Base-by-base conservation (phyloP, 331 rosid species). In the Rosa hybrid region DNA sequence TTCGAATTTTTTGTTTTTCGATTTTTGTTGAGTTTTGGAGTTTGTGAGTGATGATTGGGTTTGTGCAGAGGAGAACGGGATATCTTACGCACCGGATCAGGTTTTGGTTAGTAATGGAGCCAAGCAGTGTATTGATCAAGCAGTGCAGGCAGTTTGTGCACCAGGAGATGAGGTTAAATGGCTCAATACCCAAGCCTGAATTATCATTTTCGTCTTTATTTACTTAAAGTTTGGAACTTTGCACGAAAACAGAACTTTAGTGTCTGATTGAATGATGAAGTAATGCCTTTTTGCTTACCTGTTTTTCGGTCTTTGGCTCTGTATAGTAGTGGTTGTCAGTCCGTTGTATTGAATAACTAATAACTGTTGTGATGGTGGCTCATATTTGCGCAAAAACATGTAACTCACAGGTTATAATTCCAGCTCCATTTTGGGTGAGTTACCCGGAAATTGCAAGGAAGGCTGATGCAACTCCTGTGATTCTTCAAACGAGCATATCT, bases 351-450 rank as follows among this genome's bases (percentile, higher is more conserved):
- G 1, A 12, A 45, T 75, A 30, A 49, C 57, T 20, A 12, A 45
- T 75, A 30, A 49, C 57, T 20, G 6, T 5, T 45, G 48, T 44
- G 11, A 25, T 41, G 44, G 48, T 68, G 76, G 67, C 25, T 27
- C 62, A 63, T 63, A 72, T 63, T 79, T 78, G 41, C 72, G 25
- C 5, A 74, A 53, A 30, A 60, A 12, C n/a, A 27, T 53, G 57
- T 45, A 34, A 81, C 77, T 62, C 81, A 46, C 90, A 94, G 98
- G 98, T 94, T 78, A 78, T 94, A 80, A 86, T 94, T 88, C 98
- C 98, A 6, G 98, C 97, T 78, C 98, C 98, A 81, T 94, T 81
- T 82, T 94, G 90, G 90, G 98, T 92, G 86, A 92, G 98, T 85
- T 94, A 94, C 80, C 98, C 98, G 3, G 98, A 94, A 83, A 91